Conservation (phyloP, 2,329 filamentous ascomycete species). For the Fusarium pseudograminearum region DNA sequence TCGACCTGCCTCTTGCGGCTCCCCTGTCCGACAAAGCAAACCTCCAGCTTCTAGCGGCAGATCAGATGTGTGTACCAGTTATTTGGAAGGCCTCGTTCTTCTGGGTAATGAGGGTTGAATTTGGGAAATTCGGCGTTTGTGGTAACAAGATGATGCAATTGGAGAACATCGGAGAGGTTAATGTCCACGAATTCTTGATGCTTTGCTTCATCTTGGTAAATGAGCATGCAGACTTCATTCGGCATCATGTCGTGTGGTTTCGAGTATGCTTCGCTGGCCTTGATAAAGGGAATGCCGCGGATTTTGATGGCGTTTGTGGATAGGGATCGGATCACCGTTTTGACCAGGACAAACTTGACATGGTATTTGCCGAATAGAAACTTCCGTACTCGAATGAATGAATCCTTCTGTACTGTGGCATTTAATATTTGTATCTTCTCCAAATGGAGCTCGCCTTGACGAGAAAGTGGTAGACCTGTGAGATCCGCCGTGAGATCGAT, state of each 20-base stretch:
- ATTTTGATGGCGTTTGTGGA: constrained; percentile 44
- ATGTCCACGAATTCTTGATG: constrained; percentile 58
- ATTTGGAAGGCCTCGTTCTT: constrained; percentile 30
- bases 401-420: constrained; percentile 37
- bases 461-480: constrained; percentile 23
- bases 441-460: constrained; percentile 42
- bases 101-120: constrained; percentile 32
- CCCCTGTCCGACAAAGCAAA: constrained; percentile 43
- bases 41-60: constrained; percentile 63
- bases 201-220: constrained; percentile 48
- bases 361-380: constrained; percentile 40
- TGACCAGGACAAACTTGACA: constrained; percentile 58
- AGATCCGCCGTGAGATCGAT: constrained; percentile 53
- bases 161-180: constrained; percentile 52
- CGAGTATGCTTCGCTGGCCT: constrained; percentile 52
- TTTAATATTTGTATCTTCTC: constrained; percentile 24
- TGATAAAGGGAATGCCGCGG: constrained; percentile 55
- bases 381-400: constrained; percentile 48
- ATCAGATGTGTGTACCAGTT: constrained; percentile 57
- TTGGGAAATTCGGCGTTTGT: constrained; percentile 67
- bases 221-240: constrained; percentile 59
- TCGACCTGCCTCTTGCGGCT: constrained; percentile 49
- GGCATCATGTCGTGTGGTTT: constrained; percentile 51
- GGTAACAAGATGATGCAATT: constrained; percentile 58
- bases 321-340: constrained; percentile 54